Evolutionary conservation across 2,329 filamentous ascomycete genomes (phyloP).

Genomic region (Orbilia brochopaga): DNA sequence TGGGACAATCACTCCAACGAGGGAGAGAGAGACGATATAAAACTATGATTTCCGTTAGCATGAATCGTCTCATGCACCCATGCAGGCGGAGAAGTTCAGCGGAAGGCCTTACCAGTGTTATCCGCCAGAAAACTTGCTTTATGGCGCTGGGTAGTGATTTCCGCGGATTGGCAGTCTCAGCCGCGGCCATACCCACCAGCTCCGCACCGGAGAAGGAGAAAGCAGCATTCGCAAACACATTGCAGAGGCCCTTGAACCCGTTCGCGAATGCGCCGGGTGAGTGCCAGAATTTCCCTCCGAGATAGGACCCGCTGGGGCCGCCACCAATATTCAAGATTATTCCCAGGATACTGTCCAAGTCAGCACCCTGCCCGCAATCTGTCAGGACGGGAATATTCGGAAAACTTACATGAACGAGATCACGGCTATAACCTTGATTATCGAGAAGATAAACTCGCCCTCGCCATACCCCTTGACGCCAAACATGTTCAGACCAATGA

Average conservation of each 20-base stretch:
- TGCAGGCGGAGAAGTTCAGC: background rate
- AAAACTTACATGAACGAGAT: conserved; percentile 79
- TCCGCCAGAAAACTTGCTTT: conserved; percentile 95
- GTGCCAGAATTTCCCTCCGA: conserved; percentile 78
- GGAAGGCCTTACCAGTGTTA: conserved; percentile 64
- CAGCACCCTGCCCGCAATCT: conserved; percentile 37
- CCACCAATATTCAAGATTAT: conserved; percentile 86
- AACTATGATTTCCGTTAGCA: conserved; percentile 61
- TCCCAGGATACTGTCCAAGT: conserved; percentile 72
- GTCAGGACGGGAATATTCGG: conserved; percentile 9
- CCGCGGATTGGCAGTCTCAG: conserved; percentile 77
- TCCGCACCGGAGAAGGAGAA: conserved; percentile 80
- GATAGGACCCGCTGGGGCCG: conserved; percentile 74
- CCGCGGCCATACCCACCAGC: conserved; percentile 76
- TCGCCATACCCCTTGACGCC: conserved; percentile 89
- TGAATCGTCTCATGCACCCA: background rate
- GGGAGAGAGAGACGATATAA: conserved; percentile 79
- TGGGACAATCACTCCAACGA: conserved; percentile 82
- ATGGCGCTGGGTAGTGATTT: conserved; percentile 84
- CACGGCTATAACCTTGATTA: conserved; percentile 83
- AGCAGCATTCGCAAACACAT: conserved; percentile 76
- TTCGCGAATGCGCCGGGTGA: conserved; percentile 83
- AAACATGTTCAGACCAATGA: conserved; percentile 83
- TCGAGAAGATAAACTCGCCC: conserved; percentile 84
- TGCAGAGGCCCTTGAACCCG: conserved; percentile 82